Base-by-base conservation (phyloP, 1,284 basidiomycete genomes). In the Irpex lacteus region DNA sequence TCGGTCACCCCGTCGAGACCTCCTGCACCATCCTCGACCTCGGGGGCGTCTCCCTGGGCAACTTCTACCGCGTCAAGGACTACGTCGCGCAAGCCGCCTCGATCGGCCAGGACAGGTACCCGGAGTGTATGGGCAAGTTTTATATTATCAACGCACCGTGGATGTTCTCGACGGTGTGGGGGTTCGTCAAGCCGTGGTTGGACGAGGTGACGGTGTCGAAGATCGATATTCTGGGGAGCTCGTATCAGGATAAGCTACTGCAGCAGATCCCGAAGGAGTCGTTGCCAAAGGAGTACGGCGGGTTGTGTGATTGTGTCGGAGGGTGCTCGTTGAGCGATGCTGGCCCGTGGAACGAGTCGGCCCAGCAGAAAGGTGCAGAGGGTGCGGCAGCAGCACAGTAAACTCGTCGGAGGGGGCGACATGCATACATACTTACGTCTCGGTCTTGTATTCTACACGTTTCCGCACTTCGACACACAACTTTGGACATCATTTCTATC, bases 11-110 rank as follows among this genome's bases (percentile, higher is more conserved):
- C 64, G 90, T 99, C 75, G 96, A 98, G 80, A 98, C 96, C n/a
- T 94, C 89, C 64, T 98, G 96, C 87, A 98, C 97, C 65, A 97
- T 99, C 82, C 87, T 99, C 79, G 97, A 99, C 77, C 86, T 99
- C 66, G 78, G 89, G 65, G 86, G 87, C 74, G 95, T 98, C 62
- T 89, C 91, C 34, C 76, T 98, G 68, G 81, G 85, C 66, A 89
- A 88, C 74, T 99, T 98, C 77, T 96, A 91, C 80, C 88, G 87
- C 74, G 96, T 98, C 78, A 96, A 95, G 79, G 90, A 92, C 78
- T 98, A 97, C 81, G 91, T 99, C 55, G 85, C 84, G 68, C 79
- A 88, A 49, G 94, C 96, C 0, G 84, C 91, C 3, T 78, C 81
- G 55, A 92, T 98, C 76, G 94, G 94, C 5, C 96, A 98, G 80